These are phyloP conservation scores for Vitis labrusca DNA, from an alignment of 164 flowering plant genomes.

Conservation along the genomic window DNA sequence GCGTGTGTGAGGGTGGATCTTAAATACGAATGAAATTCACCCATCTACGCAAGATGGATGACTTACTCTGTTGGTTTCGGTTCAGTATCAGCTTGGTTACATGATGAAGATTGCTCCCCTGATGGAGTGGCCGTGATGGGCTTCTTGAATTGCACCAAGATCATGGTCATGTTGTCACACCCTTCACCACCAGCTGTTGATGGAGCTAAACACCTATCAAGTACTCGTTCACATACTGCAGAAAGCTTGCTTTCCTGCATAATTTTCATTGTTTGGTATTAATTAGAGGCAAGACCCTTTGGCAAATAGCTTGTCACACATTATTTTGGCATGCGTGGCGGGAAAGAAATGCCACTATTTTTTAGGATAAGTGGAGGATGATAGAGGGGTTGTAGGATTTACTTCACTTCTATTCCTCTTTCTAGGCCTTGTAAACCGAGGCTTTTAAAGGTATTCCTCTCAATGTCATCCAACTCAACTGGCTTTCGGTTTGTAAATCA, in stretches of 20 bases:
- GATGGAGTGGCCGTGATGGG: constrained; percentile 23
- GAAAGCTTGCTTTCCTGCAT: constrained; percentile 92
- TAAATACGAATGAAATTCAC: no score
- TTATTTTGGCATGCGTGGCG: no score
- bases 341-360: no score
- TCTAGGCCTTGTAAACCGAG: no score
- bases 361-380: no score
- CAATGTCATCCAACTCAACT: no score
- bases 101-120: constrained; percentile 34
- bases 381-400: no score
- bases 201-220: constrained; percentile 93
- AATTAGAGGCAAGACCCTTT: neutral
- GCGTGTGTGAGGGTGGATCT: no score
- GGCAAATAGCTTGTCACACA: no score
- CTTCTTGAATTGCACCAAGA: constrained; percentile 91
- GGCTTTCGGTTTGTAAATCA: no score
- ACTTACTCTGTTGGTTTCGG: constrained; percentile 18
- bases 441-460: no score
- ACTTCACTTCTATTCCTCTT: no score
- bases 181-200: constrained; percentile 91
- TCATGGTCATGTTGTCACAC: constrained; percentile 99
- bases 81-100: constrained; percentile 24
- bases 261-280: neutral
- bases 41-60: neutral
- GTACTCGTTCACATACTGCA: constrained; percentile 75